Base-by-base conservation (phyloP, 805 yeast genomes). In the Kluyveromyces wickerhamii region DNA sequence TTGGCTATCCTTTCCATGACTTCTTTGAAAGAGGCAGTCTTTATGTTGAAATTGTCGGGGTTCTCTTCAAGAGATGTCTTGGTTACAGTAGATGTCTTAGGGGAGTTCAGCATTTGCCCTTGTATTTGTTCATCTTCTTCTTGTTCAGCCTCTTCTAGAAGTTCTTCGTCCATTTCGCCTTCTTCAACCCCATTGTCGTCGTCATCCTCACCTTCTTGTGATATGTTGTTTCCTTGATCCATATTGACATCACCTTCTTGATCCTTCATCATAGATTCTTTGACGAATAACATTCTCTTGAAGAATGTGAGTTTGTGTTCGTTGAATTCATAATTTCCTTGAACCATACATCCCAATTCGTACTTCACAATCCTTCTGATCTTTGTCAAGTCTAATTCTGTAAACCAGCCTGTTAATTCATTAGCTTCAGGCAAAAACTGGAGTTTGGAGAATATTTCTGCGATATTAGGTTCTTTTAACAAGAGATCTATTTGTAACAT, bases 401-500 rank as follows among this genome's bases (percentile, higher is more conserved):
- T 69, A 40, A 74, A 71, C 97, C 97, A 89, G 1, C 97, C 97
- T 3, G 62, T 57, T 3, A 53, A 41, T 29, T 57, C 59, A 30
- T 57, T 56, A 3, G 56, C 53, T 17, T 44, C 39, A 36, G 79
- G 81, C 31, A 71, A 71, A 38, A 71, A 72, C 39, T 75, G 77
- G 15, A 74, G 69, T 8, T 56, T 55, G 0, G 60, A 59, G 20
- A 63, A 62, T 2, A 72, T 38, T 7, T 54, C 59, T 12, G 67
- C 57, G 7, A 88, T 64, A 43, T 77, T 79, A 7, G 75, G 72
- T 35, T 59, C 63, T 49, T 85, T 94, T 5, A 69, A 54, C 4
- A 92, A 63, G 50, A 89, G 88, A 19, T 87, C 88, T 7, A 92
- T 62, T 51, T 86, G 95, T 47, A 81, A 77, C 40, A 80, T 72